Conservation (phyloP, 2,329 filamentous ascomycete species). For the Aureobasidium melanogenum region DNA sequence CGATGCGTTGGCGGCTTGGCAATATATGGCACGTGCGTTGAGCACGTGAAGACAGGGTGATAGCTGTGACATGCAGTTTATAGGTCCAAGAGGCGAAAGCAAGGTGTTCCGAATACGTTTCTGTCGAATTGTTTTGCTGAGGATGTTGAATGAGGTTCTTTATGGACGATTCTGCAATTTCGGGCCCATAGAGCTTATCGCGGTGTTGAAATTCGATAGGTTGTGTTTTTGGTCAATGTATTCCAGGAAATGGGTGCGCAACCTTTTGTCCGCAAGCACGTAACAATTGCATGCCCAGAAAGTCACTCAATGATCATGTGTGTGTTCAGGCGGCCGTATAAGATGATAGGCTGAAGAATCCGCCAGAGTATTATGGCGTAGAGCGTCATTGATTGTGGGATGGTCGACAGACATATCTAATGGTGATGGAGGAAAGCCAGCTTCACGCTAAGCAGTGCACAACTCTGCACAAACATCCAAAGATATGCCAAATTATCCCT, state of each 20-base stretch:
- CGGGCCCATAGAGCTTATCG: neutral
- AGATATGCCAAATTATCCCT: neutral
- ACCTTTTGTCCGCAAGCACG: no score
- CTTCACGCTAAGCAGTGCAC: neutral
- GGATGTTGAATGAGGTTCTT: accelerated
- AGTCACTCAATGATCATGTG: no score
- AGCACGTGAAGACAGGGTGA: neutral
- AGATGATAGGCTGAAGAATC: no score
- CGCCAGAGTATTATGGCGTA: neutral
- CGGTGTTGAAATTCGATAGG: neutral
- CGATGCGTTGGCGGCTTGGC: neutral
- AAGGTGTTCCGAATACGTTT: no score
- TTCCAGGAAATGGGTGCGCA: neutral
- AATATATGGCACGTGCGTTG: neutral
- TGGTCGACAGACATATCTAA: no score
- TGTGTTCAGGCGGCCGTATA: no score
- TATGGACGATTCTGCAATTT: neutral
- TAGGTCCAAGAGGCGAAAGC: neutral
- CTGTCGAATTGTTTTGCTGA: neutral
- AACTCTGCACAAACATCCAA: no score
- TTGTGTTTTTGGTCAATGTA: neutral
- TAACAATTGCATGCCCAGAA: no score
- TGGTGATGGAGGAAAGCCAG: no score
- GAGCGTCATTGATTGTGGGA: neutral
- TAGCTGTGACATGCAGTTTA: neutral